phyloP scores from a whole-genome alignment of 2,329 filamentous ascomycete genomes.

The Passalora sequoiae region DNA sequence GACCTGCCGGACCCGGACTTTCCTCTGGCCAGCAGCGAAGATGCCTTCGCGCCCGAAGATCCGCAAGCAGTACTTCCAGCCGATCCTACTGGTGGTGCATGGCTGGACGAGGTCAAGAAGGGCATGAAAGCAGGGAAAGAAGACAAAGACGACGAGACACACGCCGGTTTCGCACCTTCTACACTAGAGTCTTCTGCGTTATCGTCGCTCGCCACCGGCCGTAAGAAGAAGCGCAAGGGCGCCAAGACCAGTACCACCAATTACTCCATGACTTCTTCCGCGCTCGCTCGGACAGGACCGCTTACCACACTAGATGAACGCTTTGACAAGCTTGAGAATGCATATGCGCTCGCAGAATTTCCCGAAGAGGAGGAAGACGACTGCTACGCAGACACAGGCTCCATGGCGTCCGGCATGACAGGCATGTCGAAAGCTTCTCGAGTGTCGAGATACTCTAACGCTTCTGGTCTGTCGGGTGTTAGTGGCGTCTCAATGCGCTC shows the following conservation, averaged over 20 bases:
- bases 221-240: conserved; percentile 90
- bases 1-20: conserved; percentile 25
- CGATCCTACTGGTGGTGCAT: conserved; percentile 60
- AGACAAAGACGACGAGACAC: conserved; percentile 35
- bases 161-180: conserved; percentile 44
- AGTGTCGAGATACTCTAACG: conserved; percentile 34
- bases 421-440: conserved; percentile 45
- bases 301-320: conserved; percentile 78
- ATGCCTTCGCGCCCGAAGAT: conserved; percentile 30
- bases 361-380: conserved; percentile 29
- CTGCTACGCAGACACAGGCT: conserved; percentile 37
- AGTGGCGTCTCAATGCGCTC: conserved; percentile 36
- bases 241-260: conserved; percentile 80
- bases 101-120: conserved; percentile 88
- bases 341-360: conserved; percentile 55
- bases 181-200: conserved; percentile 66
- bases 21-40: conserved; percentile 49
- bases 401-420: conserved; percentile 45
- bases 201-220: conserved; percentile 67
- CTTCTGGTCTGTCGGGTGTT: conserved; percentile 36
- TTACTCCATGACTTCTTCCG: conserved; percentile 89
- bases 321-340: conserved; percentile 84
- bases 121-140: conserved; percentile 62
- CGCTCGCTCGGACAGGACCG: conserved; percentile 80
- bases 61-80: conserved; percentile 32